Base-by-base conservation (phyloP, 148 eudicot genomes). In the Silene uniflora region DNA sequence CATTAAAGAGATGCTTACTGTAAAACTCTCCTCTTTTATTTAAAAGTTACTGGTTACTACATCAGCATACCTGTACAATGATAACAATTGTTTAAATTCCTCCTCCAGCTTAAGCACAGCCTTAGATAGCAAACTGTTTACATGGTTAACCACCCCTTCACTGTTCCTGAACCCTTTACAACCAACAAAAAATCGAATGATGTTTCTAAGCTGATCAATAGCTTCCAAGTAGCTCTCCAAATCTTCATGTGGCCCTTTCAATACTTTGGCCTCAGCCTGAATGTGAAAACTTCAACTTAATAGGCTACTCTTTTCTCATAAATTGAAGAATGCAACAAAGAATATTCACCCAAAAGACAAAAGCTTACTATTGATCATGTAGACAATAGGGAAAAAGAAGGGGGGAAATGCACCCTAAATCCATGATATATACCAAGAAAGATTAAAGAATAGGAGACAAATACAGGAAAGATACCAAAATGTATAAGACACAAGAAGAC, bases 51-150 rank as follows among this genome's bases (percentile, higher is more conserved):
- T 52, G 17, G 17, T 73, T 54, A 46, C 62, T 76, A 32, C n/a
- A 21, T 7, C 35, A 49, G 71, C 71, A 66, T 78, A 96, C 99
- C 99, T 92, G 83, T 96, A 92, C 54, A 89, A 82, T 69, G 84
- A 78, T 55, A 96, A 83, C 61, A 91, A 89, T 77, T 91, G 95
- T 75, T 83, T 96, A 82, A 89, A 96, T 80, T 96, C 98, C 67
- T 96, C 98, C 87, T 92, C 99, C 81, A 96, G 90, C 89, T 96
- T 96, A 69, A 88, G 89, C 76, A 93, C 91, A 55, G 99, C 97
- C 83, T 92, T 96, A 35, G 86, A 64, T 56, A 96, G 90, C 79
- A 96, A 88, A 82, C 67, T 85, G 83, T 88, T 92, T 42, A 91
- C 85, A 85, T 89, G 90, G 81, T 81, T 96, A 72, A 87, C 83